Base-by-base conservation (phyloP, 2,329 filamentous ascomycete species). In the Arthrobotrys sinensis region DNA sequence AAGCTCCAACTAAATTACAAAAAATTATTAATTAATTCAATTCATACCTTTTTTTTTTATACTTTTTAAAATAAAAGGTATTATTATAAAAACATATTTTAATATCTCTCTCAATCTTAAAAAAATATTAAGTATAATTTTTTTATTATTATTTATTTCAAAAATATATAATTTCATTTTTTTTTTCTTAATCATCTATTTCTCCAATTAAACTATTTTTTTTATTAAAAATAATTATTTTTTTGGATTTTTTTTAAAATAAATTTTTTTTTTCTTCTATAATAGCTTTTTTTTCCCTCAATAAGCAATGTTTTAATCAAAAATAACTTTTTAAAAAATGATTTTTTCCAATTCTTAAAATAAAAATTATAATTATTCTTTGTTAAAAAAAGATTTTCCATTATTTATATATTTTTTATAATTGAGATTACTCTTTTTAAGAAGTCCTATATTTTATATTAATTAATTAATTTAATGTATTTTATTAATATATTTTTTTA, bases 341-440 rank as follows among this genome's bases (percentile, higher is more conserved):
- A 14, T 14, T 52, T 52, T 28, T 32, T 32, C 24, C 34, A 55
- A 55, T 55, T 34, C 14, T 55, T 55, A 32, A 55, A 55, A 52
- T 52, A 52, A 52, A 52, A 52, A 52, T 52, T 32, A 52, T 52
- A 52, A 52, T 52, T 52, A 24, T 52, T 32, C 24, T 32, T 52
- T 10, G 24, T 52, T 24, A 32, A 32, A 32, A 52, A 52, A 52
- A 32, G n/a, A 36, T 57, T 57, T 32, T 32, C 36, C 14, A 34
- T 36, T 36, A 16, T 24, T 52, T 24, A 11, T 8, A 14, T 24
- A 52, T 52, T 19, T 32, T n/a, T 55, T 32, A 55, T 16, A 14
- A 55, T 32, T 34, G 34, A 32, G 14, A 55, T 55, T 38, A 36
- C 21, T 48, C 21, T 48, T 48, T 48, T 48, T 21, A 48, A 48